Conservation (phyloP, 164 flowering plant species). For the Annona cherimola region DNA sequence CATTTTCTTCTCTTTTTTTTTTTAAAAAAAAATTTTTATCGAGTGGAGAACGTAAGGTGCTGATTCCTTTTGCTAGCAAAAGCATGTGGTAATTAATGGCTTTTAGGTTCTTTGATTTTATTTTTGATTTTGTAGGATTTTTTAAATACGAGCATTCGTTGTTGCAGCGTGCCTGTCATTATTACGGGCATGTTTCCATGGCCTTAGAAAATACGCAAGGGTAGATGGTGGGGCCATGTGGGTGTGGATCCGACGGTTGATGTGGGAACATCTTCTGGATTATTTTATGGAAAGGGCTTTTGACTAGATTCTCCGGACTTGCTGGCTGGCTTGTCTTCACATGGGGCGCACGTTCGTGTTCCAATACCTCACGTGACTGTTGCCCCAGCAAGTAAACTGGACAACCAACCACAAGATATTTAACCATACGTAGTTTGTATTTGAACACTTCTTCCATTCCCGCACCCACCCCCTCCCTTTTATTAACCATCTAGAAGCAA, state of each 20-base stretch:
- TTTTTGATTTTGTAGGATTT: neutral
- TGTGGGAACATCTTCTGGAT: neutral
- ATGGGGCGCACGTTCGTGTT: constrained; percentile 2
- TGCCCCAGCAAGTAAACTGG: neutral
- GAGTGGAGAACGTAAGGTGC: neutral
- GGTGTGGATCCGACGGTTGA: neutral
- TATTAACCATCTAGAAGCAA: too few relatives aligned
- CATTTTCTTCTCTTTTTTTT: neutral
- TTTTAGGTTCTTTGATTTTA: neutral
- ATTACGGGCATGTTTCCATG: neutral
- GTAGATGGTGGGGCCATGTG: constrained; percentile 3
- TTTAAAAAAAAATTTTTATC: neutral
- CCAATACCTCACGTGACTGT: neutral
- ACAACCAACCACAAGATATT: too few relatives aligned
- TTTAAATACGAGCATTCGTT: neutral
- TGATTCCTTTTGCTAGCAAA: neutral
- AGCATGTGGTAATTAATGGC: neutral
- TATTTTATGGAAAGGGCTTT: neutral
- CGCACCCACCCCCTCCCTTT: neutral
- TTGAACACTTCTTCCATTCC: neutral
- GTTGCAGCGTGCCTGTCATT: neutral
- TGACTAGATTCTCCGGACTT: neutral
- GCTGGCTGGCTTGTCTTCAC: constrained; percentile 1
- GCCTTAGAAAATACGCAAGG: neutral
- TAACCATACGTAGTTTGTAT: neutral